Evolutionary conservation across 2,329 filamentous ascomycete species (phyloP), one percentile per base, ranked within the genome.

Genomic region (Didymella arachidicola): DNA sequence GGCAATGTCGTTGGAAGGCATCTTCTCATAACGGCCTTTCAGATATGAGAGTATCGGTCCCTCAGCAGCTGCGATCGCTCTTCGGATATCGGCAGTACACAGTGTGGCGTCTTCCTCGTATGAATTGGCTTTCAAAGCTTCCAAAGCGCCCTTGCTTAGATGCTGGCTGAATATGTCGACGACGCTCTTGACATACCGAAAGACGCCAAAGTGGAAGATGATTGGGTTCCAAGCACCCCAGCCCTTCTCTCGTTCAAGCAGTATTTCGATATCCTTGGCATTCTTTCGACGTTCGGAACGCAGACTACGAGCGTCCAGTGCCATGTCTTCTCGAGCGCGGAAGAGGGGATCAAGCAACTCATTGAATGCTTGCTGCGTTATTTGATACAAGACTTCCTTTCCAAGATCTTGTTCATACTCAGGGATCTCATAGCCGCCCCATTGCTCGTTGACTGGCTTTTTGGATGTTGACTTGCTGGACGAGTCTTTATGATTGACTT

Each of bases 361-460:
- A 70, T 98, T 97, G 79, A 97, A 92, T 0, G 92, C 90, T 76
- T 97, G 90, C 75, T 97, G 93, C 0, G 92, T 93, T 30, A 96
- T 88, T 74, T 97, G 91, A 71, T 96, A 97, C 1, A 98, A 80
- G 4, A 97, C 90, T 72, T 98, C 92, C 66, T 90, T 92, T 36
- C 92, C 92, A 6, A 92, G 88, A 73, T 97, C 93, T 59, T 85
- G 85, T 74, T 97, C 93, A 0, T 89, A 88, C 64, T 91, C 87
- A 0, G 91, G 90, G 16, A 96, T 88, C 51, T 92, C 90, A 75
- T 91, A 89, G 18, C 89, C 89, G 47, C 89, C 89, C 88, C 89
- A 92, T 57, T 89, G 84, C 74, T 93, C 89, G 12, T 81, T 81
- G 32, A 83, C 68, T 7, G 89, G 87, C 44, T 87, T 82, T 3